Evolutionary conservation across 1,284 basidiomycete species (phyloP).

Genomic region (Lentinula novae-zelandiae): DNA sequence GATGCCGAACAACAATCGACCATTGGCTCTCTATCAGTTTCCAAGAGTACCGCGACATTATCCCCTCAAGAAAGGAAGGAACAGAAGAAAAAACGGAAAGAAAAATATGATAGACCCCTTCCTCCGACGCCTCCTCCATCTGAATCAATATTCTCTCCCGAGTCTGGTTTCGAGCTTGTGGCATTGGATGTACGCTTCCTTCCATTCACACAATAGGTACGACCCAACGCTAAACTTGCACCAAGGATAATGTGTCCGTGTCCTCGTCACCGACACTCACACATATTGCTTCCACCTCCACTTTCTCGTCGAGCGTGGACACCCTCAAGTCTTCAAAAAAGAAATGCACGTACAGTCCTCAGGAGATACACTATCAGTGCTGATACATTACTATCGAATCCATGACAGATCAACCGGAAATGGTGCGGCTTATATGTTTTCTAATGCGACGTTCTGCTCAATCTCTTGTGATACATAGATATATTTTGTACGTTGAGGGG

Average conservation of each 20-base stretch:
- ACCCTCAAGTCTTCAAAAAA: neutral
- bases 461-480: neutral
- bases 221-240: neutral
- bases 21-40: neutral
- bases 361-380: neutral
- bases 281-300: neutral
- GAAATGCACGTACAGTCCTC: neutral
- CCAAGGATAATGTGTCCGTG: neutral
- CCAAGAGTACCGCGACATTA: neutral
- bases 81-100: slow-evolving; percentile 2
- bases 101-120: slow-evolving; percentile 6
- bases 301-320: neutral
- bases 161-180: neutral
- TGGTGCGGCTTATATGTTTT: neutral
- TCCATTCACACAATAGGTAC: no score
- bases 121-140: slow-evolving; percentile 4
- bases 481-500: slow-evolving; percentile 2
- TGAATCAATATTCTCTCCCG: slow-evolving; percentile 1
- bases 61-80: neutral
- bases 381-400: neutral
- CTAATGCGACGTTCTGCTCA: neutral
- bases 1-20: neutral
- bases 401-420: slow-evolving; percentile 1
- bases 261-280: neutral
- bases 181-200: neutral